A percentile compares a stretch with the other conserved stretches of the same genome.
Conservation (phyloP, 2,329 filamentous ascomycete species). For the Chaetomium sp. region DNA sequence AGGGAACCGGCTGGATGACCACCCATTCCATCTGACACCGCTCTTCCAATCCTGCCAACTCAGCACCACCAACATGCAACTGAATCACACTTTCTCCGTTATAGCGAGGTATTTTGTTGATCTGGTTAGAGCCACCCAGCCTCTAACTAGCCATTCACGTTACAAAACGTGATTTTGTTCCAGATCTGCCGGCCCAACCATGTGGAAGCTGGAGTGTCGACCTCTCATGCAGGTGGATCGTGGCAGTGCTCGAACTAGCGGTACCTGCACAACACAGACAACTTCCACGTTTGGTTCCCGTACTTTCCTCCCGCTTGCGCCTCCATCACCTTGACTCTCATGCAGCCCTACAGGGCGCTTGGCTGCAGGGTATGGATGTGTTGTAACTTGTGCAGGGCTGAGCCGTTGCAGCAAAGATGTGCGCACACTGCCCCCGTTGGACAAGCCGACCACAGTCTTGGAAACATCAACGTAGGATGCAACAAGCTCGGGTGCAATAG, state of each 20-base stretch:
- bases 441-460: background rate
- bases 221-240: conserved; percentile 24
- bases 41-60: background rate
- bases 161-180: conserved; percentile 7
- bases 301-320: conserved; percentile 5
- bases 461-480: background rate
- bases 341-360: conserved; percentile 30
- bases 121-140: background rate
- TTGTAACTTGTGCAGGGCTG: conserved; percentile 9
- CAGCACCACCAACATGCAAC: background rate
- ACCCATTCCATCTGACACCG: background rate
- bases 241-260: conserved; percentile 29
- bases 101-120: background rate
- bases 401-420: background rate
- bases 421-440: background rate
- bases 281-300: conserved; percentile 7
- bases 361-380: conserved; percentile 14
- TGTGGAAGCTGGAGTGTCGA: conserved; percentile 3
- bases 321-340: background rate
- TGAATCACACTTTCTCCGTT: background rate
- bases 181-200: conserved; percentile 2
- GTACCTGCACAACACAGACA: conserved; percentile 1
- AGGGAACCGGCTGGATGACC: background rate
- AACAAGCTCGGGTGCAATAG: too few species aligned
- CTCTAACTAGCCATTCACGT: conserved; percentile 9